Evolutionary conservation across 2,329 filamentous ascomycete species (phyloP).

Genomic region (Botryotinia globosa): DNA sequence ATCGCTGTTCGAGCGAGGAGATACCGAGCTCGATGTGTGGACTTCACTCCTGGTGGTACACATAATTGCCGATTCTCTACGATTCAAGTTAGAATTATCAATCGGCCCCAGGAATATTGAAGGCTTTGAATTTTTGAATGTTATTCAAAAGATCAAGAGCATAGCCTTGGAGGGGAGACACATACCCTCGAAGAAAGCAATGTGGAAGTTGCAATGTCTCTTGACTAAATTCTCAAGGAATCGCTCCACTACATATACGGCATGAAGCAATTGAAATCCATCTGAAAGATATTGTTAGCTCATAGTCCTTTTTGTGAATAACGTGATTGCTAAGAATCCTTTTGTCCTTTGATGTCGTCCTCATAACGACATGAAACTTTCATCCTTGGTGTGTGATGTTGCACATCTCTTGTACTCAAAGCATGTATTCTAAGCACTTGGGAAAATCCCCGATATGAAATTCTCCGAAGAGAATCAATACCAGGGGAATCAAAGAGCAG

Average conservation of each 20-base stretch:
- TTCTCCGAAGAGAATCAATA: not conserved
- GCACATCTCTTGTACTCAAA: not conserved
- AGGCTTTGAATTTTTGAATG: not conserved
- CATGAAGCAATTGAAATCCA: slow-evolving; percentile 70
- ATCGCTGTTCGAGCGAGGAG: slow-evolving; percentile 60
- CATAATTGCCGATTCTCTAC: slow-evolving; percentile 52
- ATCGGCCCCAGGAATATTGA: not conserved
- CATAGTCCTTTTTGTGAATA: not conserved
- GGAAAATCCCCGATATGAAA: not conserved
- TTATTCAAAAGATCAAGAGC: not conserved
- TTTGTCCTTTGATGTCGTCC: not conserved
- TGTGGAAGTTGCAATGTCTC: slow-evolving; percentile 67
- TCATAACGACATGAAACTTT: not conserved
- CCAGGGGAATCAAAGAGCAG: not conserved
- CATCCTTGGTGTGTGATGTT: not conserved
- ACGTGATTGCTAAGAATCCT: too few species aligned
- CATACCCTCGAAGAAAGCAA: slow-evolving; percentile 59
- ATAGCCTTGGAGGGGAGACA: not conserved
- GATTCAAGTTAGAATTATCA: slow-evolving; percentile 19
- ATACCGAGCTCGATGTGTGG: slow-evolving; percentile 44
- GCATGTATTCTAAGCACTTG: not conserved
- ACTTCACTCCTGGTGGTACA: slow-evolving; percentile 46
- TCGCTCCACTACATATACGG: slow-evolving; percentile 64
- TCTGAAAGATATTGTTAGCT: slow-evolving; percentile 39
- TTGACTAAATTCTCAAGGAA: slow-evolving; percentile 59